Evolutionary conservation across 768 basidiomycete genomes (phyloP), one percentile per base, ranked within the genome.

Genomic region (Xerocomus potaroensis): DNA sequence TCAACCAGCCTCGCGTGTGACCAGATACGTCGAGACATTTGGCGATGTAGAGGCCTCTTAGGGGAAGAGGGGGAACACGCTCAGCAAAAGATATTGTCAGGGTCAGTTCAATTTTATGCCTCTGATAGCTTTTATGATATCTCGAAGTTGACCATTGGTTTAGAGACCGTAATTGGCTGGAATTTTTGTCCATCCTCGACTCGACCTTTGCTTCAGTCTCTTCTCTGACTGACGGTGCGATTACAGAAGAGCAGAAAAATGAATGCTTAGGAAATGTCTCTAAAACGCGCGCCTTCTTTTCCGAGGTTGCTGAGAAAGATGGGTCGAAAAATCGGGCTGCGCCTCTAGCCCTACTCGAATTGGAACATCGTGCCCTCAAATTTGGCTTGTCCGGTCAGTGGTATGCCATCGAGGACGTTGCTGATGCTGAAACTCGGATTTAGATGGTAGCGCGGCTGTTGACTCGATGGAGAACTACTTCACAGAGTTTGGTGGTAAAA

Each of bases 131-230:
- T 5, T 44, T 44, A 39, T 49, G 27, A 33, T 30, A 15, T 29
- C 57, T 30, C 12, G 46, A 15, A 35, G 11, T 38, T 48, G 35
- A 82, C 24, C 1, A 18, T 51, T 35, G 24, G 9, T 58, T n/a
- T 44, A 79, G 89, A 30, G 86, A 91, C 57, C 83, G 87, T 30
- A 91, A 91, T 57, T 92, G 91, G 90, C 71, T 88, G 5, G 88
- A 90, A 57, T 90, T 91, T 60, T 63, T 88, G 34, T 77, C 87
- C 6, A 66, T 91, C 18, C 65, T 91, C 5, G 83, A 91, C 50
- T 81, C 79, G 1, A 73, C 82, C 8, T 83, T 91, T 51, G 63
- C 68, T 31, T 63, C 70, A 41, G 44, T 72, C 32, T 57, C 64
- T 1, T 53, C 63, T 35, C 54, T 56, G 10, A 49, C 51, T 34